Base-by-base conservation (phyloP, 805 yeast species). In the Hanseniaspora taiwanica region DNA sequence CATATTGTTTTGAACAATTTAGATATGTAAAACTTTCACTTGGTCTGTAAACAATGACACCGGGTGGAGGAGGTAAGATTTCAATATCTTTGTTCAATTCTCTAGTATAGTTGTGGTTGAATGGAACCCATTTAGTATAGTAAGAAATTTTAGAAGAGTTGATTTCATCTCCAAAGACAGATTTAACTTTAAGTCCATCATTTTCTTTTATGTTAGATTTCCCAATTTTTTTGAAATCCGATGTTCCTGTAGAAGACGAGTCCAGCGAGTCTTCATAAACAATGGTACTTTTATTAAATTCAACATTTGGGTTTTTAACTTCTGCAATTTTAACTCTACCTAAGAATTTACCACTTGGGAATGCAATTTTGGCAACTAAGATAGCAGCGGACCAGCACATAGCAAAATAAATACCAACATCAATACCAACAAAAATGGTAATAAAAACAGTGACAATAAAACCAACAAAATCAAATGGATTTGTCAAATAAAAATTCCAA, bases 341-440 rank as follows among this genome's bases (percentile, higher is more conserved):
- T 56, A 87, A 66, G 63, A 86, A 84, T 39, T 73, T 70, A 47
- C 95, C 95, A 43, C 70, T 69, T 34, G 96, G 93, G 64, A 74
- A 76, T 20, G 93, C 82, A 37, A 81, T 58, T 54, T 84, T 74
- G 63, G 84, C 74, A 42, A 87, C 64, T 43, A 86, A 60, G 35
- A 73, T 66, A 17, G 85, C 94, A 49, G 70, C 72, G 25, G 94
- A 82, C 42, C 94, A 89, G 53, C 81, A 77, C 48, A 84, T 72
- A 32, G 95, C 89, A 61, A 86, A 87, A 64, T 87, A 87, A 50
- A 87, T 80, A 64, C 95, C 96, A 54, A 77, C 65, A 59, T 87
- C 96, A 55, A 87, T 81, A 5, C 84, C 65, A 5, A 84, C 64
- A 49, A 84, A 84, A 5, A 85, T 81, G 29, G 91, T 74, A 50